Evolutionary conservation across 352 stramenopile species (phyloP), one percentile per base, ranked within the genome.

Genomic region (Globisporangium polare): DNA sequence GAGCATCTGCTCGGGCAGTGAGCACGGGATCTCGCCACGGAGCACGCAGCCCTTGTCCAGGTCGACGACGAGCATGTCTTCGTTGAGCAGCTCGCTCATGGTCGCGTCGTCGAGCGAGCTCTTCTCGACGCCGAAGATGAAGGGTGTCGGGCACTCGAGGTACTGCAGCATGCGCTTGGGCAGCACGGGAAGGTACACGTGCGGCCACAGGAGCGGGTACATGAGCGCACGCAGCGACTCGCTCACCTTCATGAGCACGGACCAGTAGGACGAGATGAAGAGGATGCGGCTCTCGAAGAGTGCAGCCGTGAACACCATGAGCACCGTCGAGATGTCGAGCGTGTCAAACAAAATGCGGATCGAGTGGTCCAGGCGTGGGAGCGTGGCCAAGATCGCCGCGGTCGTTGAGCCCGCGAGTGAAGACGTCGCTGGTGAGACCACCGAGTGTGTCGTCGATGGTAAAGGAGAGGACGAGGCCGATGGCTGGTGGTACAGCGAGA

Each of bases 181-280:
- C 27, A 96, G 72, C 42, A 96, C 74, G 0, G 85, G 88, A 7
- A 92, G 65, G 64, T 95, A 97, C 45, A 95, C 83, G 56, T 97
- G 89, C 26, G 88, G 86, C 89, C 89, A 97, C 18, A 84, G 69
- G 18, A 97, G 62, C 5, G 89, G 89, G 37, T 89, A 89, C 76
- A 96, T 86, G n/a, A 97, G 77, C 26, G 84, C 73, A 51, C 83
- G 83, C 31, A 95, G 65, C 0, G 86, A 83, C 60, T 95, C 88
- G 55, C 71, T 73, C 17, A 89, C 83, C 51, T 90, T 91, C 73
- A 93, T 88, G 37, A 95, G 68, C 59, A 93, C 84, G 1, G 86
- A 94, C 12, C 88, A 62, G 63, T 92, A 86, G 1, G 77, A 90
- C 24, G 86, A 95, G 9, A 94, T 74, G 55, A 95, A 76, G 37